Conservation (phyloP, 139 green algal genomes). For the Picocystis salinarum region DNA sequence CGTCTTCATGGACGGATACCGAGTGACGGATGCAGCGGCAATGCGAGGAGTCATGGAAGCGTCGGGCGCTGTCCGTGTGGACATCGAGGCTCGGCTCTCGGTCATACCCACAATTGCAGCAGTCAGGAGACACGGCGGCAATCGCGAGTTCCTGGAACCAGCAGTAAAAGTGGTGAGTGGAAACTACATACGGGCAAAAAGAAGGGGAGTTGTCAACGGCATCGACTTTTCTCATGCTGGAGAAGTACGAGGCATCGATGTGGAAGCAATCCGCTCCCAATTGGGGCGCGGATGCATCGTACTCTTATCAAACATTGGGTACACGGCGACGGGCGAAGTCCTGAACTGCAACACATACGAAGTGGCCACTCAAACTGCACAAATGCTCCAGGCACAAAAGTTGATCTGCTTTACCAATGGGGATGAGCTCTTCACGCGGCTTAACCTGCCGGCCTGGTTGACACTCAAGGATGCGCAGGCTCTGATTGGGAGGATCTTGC, state of each 20-base stretch:
- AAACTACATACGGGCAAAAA: constrained; percentile 81
- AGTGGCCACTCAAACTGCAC: constrained; percentile 41
- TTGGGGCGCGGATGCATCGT: constrained; percentile 68
- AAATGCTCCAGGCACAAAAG: constrained; percentile 76
- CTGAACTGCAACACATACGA: constrained; percentile 93
- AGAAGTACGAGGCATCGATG: constrained; percentile 63
- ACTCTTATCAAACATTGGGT: constrained; percentile 71
- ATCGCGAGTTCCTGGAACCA: constrained; percentile 1
- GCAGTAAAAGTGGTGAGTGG: constrained; percentile 32
- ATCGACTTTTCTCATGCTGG: constrained; percentile 75
- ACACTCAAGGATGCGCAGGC: not conserved
- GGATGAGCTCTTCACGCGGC: not conserved
- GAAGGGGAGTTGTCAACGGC: constrained; percentile 68
- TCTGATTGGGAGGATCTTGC: no score
- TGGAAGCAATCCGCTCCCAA: constrained; percentile 46
- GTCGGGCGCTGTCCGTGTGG: constrained; percentile 31
- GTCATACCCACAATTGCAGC: constrained; percentile 42
- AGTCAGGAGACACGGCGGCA: constrained; percentile 62
- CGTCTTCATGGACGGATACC: constrained; percentile 46
- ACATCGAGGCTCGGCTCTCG: constrained; percentile 61
- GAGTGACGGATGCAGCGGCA: constrained; percentile 47
- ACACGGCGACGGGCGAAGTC: constrained; percentile 57
- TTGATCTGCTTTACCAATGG: constrained; percentile 56
- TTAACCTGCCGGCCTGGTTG: constrained; percentile 1
- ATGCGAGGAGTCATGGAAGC: constrained; percentile 47